phyloP scores from a whole-genome alignment of 257 asterid species.

The Datura wrightii region DNA sequence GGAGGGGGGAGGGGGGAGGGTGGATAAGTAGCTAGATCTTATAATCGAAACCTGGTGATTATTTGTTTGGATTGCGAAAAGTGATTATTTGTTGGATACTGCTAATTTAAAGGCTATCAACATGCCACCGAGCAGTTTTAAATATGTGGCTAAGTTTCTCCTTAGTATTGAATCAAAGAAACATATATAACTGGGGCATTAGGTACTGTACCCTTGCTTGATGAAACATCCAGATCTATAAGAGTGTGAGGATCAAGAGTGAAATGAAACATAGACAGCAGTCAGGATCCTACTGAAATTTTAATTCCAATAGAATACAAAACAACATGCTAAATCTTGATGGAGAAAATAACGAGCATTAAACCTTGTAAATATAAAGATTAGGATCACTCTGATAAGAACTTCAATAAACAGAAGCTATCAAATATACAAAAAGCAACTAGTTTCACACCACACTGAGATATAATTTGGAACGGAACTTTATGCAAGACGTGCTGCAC shows the following conservation, averaged over 20 bases:
- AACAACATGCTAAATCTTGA: neutral
- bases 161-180: neutral
- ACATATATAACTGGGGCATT: neutral
- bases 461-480: neutral
- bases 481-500: neutral
- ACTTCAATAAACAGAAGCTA: neutral
- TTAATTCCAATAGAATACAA: neutral
- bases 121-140: neutral
- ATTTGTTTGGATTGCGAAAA: neutral
- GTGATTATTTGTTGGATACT: neutral
- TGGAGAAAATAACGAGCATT: neutral
- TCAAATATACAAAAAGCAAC: neutral
- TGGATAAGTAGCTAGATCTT: conserved; percentile 15
- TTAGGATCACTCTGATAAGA: neutral
- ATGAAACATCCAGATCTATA: conserved; percentile 12
- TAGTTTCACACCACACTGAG: neutral
- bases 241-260: conserved; percentile 16
- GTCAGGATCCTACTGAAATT: neutral
- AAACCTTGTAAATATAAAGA: neutral
- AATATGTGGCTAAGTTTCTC: conserved; percentile 3
- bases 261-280: neutral
- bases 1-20: neutral
- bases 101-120: neutral
- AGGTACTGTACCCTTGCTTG: conserved; percentile 7
- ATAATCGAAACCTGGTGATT: neutral